Percentiles rank a stretch among this genome's conserved stretches.
Conservation (phyloP, 176 grass and related monocot species). For the Areca catechu region DNA sequence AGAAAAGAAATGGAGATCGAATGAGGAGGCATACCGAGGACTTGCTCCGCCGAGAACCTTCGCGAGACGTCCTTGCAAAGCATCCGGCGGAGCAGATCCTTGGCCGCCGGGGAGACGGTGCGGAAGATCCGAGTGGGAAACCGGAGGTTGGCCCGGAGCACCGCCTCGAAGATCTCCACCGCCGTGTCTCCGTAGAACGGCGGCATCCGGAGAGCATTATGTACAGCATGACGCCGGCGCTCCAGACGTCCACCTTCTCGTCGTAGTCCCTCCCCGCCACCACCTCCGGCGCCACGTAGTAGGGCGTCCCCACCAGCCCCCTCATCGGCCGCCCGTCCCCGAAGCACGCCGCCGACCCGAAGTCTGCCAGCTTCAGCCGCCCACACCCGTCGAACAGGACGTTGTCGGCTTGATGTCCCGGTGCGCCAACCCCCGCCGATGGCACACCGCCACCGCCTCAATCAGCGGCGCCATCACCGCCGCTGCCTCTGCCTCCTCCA, state of each 20-base stretch:
- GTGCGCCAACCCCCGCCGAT: slow-evolving; percentile 58
- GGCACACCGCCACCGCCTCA: slow-evolving; percentile 55
- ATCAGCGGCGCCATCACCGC: slow-evolving; percentile 37
- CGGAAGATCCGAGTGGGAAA: slow-evolving; percentile 60
- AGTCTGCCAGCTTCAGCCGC: slow-evolving; percentile 51
- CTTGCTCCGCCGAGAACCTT: slow-evolving; percentile 76
- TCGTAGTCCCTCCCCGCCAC: slow-evolving; percentile 50
- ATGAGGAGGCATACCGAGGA: slow-evolving; percentile 28
- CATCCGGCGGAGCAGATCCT: slow-evolving; percentile 78
- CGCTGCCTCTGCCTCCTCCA: slow-evolving; percentile 48
- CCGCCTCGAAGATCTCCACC: slow-evolving; percentile 50
- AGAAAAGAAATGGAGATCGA: background rate
- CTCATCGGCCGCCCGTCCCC: slow-evolving; percentile 17
- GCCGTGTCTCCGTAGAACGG: slow-evolving; percentile 70
- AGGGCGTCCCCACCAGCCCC: slow-evolving; percentile 74
- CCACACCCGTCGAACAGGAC: slow-evolving; percentile 41
- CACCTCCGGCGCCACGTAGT: slow-evolving; percentile 90
- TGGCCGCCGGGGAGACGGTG: slow-evolving; percentile 53
- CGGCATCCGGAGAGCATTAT: slow-evolving; percentile 46
- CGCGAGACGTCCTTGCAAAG: slow-evolving; percentile 71
- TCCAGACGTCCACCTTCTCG: slow-evolving; percentile 91
- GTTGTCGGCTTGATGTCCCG: slow-evolving; percentile 92
- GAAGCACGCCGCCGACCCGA: slow-evolving; percentile 60
- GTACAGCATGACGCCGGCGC: slow-evolving; percentile 68
- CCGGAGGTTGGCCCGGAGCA: slow-evolving; percentile 45